Evolutionary conservation across 768 basidiomycete genomes (phyloP), one percentile per base, ranked within the genome.

Genomic region (Paxillus rubicundulus): DNA sequence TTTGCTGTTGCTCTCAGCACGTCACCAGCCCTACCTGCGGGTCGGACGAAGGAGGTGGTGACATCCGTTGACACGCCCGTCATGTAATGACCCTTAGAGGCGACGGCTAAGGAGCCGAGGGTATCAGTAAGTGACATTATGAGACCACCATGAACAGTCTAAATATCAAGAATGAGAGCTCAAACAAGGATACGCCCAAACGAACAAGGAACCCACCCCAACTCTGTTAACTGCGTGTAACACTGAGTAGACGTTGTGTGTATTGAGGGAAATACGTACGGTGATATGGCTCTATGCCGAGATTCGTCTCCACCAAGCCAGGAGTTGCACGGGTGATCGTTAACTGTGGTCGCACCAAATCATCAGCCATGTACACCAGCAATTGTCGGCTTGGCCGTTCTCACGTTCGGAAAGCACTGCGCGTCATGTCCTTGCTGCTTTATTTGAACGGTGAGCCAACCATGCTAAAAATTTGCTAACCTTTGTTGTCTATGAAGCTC

Each of bases 1-100:
- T 76, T 74, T 0, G 85, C 87, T 58, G 77, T 87, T 3, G 82
- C 82, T 49, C 79, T 77, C 13, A 93, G 65, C 12, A 77, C 69
- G 54, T 92, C 88, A 10, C 89, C 91, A 0, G 74, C 71, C 49
- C 74, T 77, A n/a, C 91, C 91, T 5, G 80, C 86, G 17, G 87
- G 88, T 32, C 83, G 82, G 52, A 92, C 81, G 56, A 92, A 92
- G 1, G 87, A 87, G 0, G 89, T 80, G 20, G 72, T 84, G 56
- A 93, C 82, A 64, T 92, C 90, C 3, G 89, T 89, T 2, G 88
- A 90, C 9, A 92, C 89, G 14, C 91, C 89, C 0, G 91, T 92
- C 89, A 91, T 90, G 61, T 73, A 93, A 9, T 90, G 85, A 3
- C 91, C 91, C 56, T 84, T 85, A 13, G 84, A 80, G 1, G 89